Percentiles rank a stretch among this genome's conserved stretches.
Conservation (phyloP, 129 eudicot species). For the Flaveria ramosissima region DNA sequence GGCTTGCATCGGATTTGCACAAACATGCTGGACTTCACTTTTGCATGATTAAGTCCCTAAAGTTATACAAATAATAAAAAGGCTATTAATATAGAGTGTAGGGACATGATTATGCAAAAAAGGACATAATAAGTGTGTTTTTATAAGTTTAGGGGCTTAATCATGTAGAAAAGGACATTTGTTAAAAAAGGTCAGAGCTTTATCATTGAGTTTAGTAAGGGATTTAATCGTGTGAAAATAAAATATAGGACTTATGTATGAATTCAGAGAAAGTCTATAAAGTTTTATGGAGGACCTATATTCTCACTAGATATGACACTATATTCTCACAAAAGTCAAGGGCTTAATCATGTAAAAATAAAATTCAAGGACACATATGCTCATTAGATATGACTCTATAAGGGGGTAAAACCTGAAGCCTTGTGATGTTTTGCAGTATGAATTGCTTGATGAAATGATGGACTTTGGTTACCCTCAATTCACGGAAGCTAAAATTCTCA, state of each 20-base stretch:
- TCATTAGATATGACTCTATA: neutral
- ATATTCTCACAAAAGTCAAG: conserved; percentile 2
- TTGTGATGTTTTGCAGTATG: conserved; percentile 60
- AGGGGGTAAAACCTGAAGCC: conserved; percentile 27
- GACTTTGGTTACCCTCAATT: conserved; percentile 99
- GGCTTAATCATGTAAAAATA: neutral
- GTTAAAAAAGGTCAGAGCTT: neutral
- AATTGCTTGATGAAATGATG: conserved; percentile 97
- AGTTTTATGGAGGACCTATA: neutral
- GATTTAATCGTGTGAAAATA: neutral
- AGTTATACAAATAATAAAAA: neutral
- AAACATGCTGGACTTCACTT: neutral
- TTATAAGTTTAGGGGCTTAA: neutral
- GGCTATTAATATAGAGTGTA: neutral
- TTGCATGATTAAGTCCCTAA: neutral
- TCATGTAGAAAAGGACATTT: conserved; percentile 8
- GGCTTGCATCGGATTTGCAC: neutral
- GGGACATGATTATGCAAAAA: neutral
- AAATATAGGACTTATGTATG: neutral
- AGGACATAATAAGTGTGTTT: neutral
- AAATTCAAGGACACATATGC: neutral
- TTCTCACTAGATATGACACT: conserved; percentile 4
- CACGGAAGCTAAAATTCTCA: conserved; percentile 96
- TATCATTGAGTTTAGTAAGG: neutral
- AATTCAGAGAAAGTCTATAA: neutral